Base-by-base conservation (phyloP, 106 monocot genomes). In the Allium sativum region DNA sequence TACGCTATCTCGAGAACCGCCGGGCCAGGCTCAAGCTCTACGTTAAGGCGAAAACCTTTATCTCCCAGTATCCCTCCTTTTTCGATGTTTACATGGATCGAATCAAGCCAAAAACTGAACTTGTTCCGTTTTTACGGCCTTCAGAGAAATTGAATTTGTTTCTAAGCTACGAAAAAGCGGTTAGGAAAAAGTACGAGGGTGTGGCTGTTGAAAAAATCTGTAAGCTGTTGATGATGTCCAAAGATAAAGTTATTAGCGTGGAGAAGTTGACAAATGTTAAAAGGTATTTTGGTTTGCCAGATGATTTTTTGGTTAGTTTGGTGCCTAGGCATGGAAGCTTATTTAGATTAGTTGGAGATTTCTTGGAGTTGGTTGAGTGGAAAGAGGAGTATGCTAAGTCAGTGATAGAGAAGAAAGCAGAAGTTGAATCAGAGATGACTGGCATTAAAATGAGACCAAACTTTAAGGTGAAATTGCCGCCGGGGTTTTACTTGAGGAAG, bases 1-100 rank as follows among this genome's bases (percentile, higher is more conserved):
- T 90, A 59, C 78, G 79, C n/a, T 90, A 95, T 79, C 83, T 95
- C 64, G 82, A 90, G 47, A 80, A 81, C 61, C 90, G 94, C 65
- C 83, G 94, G 7, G 62, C 73, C 9, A 78, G 89, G 7, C 80
- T 95, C 70, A 62, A 77, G 51, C 83, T 94, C 72, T 65, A 82
- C 11, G 9, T 86, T 45, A 58, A 46, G 7, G 68, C 81, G 43
- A 65, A 55, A 9, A 89, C 94, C 41, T 86, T 90, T 77, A 73
- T 94, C 58, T 53, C 61, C 44, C 89, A 81, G 41, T 74, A 84
- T 65, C 90, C 86, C 8, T 62, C 57, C 45, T 78, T 95, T 44
- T 80, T 95, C 73, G 74, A 84, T 19, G 17, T 82, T 68, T 80
- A 88, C 73, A 52, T 60, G n/a, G 88, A 82, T 64, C 71, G 69